Percentiles rank a stretch among this genome's conserved stretches.
phyloP scores from a whole-genome alignment of 2,329 filamentous ascomycete species.

The Fusarium algeriense region DNA sequence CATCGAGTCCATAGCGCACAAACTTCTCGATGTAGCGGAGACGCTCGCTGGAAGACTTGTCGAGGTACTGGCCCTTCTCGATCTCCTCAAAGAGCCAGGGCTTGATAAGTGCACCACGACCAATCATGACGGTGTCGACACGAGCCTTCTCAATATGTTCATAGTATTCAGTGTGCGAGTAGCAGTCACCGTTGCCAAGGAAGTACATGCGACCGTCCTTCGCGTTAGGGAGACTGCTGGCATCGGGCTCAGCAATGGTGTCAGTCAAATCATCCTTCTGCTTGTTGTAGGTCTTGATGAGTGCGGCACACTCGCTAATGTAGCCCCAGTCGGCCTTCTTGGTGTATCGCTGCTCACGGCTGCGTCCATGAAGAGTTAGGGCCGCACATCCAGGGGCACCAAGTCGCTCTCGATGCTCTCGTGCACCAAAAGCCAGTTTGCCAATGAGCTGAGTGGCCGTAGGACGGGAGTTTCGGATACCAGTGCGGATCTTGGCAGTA shows the following conservation, averaged over 20 bases:
- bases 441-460: slow-evolving; percentile 86
- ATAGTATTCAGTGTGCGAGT: slow-evolving; percentile 90
- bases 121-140: slow-evolving; percentile 97
- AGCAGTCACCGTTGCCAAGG: slow-evolving; percentile 96
- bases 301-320: slow-evolving; percentile 87
- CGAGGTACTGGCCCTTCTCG: slow-evolving; percentile 88
- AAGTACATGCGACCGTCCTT: slow-evolving; percentile 83
- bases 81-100: slow-evolving; percentile 99
- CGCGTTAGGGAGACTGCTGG: slow-evolving; percentile 75
- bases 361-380: slow-evolving; percentile 94
- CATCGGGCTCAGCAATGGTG: slow-evolving; percentile 82
- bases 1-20: slow-evolving; percentile 87
- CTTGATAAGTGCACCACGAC: slow-evolving; percentile 95
- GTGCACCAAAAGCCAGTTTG: slow-evolving; percentile 82
- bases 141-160: slow-evolving; percentile 79
- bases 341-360: slow-evolving; percentile 94
- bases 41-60: slow-evolving; percentile 92
- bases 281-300: slow-evolving; percentile 84
- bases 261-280: slow-evolving; percentile 76
- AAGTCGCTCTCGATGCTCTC: slow-evolving; percentile 75
- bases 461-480: slow-evolving; percentile 82
- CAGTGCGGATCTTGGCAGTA: slow-evolving; percentile 94
- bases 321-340: slow-evolving; percentile 94
- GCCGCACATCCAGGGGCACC: slow-evolving; percentile 90
- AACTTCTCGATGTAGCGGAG: slow-evolving; percentile 90